phyloP scores from a whole-genome alignment of 768 basidiomycete species.

The Suillus brevipes region DNA sequence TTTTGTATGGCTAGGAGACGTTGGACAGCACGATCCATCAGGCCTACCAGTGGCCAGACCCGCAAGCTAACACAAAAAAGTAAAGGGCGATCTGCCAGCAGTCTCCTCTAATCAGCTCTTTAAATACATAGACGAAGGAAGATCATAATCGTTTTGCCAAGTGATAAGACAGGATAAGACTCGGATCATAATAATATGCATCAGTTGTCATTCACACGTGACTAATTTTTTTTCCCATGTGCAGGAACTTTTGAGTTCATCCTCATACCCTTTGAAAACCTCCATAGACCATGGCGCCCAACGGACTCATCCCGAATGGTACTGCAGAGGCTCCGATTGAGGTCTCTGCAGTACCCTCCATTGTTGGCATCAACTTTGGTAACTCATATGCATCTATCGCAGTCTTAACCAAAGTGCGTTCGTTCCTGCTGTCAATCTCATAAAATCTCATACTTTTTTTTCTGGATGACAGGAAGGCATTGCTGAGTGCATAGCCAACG shows the following conservation, averaged over 20 bases:
- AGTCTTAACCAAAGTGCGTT: slow-evolving; percentile 84
- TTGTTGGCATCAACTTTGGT: slow-evolving; percentile 95
- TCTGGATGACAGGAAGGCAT: slow-evolving; percentile 67
- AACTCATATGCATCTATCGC: slow-evolving; percentile 95
- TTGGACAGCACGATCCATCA: slow-evolving; percentile 10
- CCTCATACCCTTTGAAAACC: neutral
- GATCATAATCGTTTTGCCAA: too few species aligned
- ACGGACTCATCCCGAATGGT: slow-evolving; percentile 50
- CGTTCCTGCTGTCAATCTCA: neutral
- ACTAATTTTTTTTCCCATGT: slow-evolving; percentile 4
- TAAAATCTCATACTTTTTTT: slow-evolving; percentile 1
- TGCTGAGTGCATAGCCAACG: slow-evolving; percentile 95
- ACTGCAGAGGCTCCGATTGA: slow-evolving; percentile 44
- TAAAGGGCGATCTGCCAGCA: neutral
- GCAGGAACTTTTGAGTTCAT: neutral
- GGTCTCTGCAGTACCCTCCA: slow-evolving; percentile 43
- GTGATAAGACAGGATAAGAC: too few species aligned
- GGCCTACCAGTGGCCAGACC: neutral
- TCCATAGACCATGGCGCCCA: slow-evolving; percentile 40
- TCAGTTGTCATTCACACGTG: neutral
- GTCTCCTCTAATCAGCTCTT: too few species aligned
- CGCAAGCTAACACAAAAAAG: too few species aligned
- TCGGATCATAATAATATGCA: too few species aligned
- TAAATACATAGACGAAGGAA: too few species aligned
- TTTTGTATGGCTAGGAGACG: slow-evolving; percentile 20